Conservation (phyloP, 192 early-diverging fungal genomes). For the Pilaira anomala region DNA sequence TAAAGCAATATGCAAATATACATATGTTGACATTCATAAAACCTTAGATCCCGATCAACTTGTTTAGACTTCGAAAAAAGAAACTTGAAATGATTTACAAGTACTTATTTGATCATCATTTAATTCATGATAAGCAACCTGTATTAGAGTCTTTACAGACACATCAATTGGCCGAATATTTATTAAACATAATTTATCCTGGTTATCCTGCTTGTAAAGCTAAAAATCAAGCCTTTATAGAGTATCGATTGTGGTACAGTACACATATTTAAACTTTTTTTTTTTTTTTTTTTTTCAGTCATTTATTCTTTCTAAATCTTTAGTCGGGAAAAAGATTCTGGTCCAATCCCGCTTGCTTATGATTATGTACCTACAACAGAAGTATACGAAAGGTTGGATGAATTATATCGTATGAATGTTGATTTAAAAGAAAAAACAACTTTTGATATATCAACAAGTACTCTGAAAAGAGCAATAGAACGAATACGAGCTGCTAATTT, state of each 20-base stretch:
- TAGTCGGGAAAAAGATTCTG: conserved; percentile 8
- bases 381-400: conserved; percentile 6
- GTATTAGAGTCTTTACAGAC: conserved; percentile 3
- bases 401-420: conserved; percentile 2
- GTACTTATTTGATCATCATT: neutral
- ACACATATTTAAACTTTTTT: too few relatives aligned
- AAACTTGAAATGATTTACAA: conserved; percentile 12
- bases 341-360: conserved; percentile 3
- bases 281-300: neutral
- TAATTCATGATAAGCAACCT: conserved; percentile 12
- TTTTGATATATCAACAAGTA: neutral
- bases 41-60: conserved; percentile 7
- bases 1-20: too few relatives aligned
- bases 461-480: conserved; percentile 6
- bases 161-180: conserved; percentile 3
- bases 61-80: conserved; percentile 13
- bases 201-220: conserved; percentile 8
- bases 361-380: conserved; percentile 11
- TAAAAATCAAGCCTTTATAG: conserved; percentile 10
- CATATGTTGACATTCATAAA: neutral
- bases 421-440: neutral
- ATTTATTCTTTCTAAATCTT: neutral
- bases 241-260: conserved; percentile 6
- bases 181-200: conserved; percentile 5
- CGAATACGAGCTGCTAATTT: neutral